Conservation (phyloP, 805 yeast species). For the Metschnikowia lachancei region DNA sequence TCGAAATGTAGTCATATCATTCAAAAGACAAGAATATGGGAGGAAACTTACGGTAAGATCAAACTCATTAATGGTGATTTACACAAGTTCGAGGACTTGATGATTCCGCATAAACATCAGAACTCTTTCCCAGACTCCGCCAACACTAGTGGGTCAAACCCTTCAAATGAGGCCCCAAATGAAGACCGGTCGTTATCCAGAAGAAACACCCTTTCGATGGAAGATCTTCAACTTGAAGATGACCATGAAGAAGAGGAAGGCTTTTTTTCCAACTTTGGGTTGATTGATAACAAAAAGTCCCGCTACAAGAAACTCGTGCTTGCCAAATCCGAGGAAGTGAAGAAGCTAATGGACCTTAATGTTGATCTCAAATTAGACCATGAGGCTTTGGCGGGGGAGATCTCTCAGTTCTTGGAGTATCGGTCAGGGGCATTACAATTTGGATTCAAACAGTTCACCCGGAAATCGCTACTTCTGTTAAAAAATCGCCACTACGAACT, state of each 20-base stretch:
- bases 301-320: slow-evolving; percentile 45
- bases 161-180: background rate
- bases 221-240: slow-evolving; percentile 9
- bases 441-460: slow-evolving; percentile 33
- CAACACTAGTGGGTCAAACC: background rate
- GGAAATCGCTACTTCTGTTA: slow-evolving; percentile 11
- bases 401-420: slow-evolving; percentile 56
- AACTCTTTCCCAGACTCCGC: background rate
- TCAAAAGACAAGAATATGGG: slow-evolving; percentile 32
- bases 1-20: slow-evolving; percentile 24
- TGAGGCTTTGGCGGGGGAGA: slow-evolving; percentile 61
- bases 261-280: slow-evolving; percentile 36
- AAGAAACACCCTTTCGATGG: slow-evolving; percentile 11
- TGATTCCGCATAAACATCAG: slow-evolving; percentile 1
- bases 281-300: slow-evolving; percentile 53
- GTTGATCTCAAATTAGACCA: slow-evolving; percentile 51
- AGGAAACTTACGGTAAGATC: slow-evolving; percentile 27
- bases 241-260: slow-evolving; percentile 12
- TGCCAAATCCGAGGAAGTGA: slow-evolving; percentile 40
- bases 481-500: slow-evolving; percentile 16
- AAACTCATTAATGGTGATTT: slow-evolving; percentile 30
- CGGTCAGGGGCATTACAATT: slow-evolving; percentile 41
- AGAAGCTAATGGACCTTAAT: slow-evolving; percentile 43
- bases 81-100: slow-evolving; percentile 26
- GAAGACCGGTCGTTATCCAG: slow-evolving; percentile 1